Evolutionary conservation across 2,329 filamentous ascomycete genomes (phyloP).

Genomic region (Xylariales sp.): DNA sequence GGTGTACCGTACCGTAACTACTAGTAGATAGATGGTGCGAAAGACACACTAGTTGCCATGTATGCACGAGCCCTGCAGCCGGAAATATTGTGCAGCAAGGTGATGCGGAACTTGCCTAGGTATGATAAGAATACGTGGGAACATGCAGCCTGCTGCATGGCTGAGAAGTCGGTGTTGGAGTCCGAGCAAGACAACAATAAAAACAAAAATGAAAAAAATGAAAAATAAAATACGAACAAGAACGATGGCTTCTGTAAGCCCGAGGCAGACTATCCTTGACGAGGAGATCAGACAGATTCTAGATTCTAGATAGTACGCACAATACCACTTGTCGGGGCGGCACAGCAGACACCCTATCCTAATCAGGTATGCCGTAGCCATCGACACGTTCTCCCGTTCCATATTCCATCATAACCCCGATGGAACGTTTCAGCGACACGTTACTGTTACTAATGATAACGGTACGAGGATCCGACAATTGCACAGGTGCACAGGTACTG

Average conservation of each 20-base stretch:
- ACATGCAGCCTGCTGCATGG: not conserved
- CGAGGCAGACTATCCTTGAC: too few relatives aligned
- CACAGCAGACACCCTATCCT: slow-evolving; percentile 2
- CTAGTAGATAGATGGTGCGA: not conserved
- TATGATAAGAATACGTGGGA: not conserved
- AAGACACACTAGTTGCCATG: not conserved
- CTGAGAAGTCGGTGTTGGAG: too few relatives aligned
- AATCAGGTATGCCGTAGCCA: not conserved
- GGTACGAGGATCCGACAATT: too few relatives aligned
- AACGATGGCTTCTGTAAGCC: not conserved
- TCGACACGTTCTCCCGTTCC: not conserved
- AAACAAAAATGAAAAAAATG: not conserved
- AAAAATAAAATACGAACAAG: not conserved
- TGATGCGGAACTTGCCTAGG: not conserved
- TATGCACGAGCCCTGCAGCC: not conserved
- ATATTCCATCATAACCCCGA: not conserved
- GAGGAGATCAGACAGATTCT: too few relatives aligned
- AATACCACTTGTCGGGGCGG: not conserved
- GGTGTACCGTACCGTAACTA: not conserved
- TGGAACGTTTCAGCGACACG: slow-evolving; percentile 8
- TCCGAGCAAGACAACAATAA: not conserved
- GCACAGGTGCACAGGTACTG: too few relatives aligned
- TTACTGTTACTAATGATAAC: not conserved
- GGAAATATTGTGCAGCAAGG: not conserved
- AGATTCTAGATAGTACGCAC: too few relatives aligned